These are phyloP conservation scores for Cercospora sojina DNA, from an alignment of 2,329 filamentous ascomycete species.

Conservation along the genomic window DNA sequence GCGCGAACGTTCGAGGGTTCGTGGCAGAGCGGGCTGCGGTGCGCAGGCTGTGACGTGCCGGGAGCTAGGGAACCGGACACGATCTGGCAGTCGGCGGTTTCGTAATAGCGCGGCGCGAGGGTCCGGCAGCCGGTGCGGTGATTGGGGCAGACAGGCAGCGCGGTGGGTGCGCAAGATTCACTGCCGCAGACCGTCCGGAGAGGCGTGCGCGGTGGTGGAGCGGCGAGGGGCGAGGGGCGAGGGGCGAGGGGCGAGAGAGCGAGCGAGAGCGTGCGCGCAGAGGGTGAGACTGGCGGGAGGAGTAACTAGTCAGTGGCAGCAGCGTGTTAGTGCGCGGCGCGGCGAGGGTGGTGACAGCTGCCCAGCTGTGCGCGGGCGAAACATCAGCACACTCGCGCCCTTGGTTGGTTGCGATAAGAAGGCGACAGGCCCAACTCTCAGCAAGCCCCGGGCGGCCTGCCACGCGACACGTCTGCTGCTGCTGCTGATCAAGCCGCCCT, in stretches of 20 bases:
- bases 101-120: constrained; percentile 11
- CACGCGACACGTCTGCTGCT: not conserved
- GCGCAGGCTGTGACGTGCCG: constrained; percentile 4
- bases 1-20: constrained; percentile 13
- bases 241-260: not conserved
- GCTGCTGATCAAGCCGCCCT: not conserved
- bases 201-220: not conserved
- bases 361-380: not conserved
- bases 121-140: not conserved
- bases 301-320: not conserved
- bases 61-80: constrained; percentile 5
- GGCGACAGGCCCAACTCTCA: constrained; percentile 5
- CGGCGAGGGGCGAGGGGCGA: not conserved
- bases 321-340: not conserved
- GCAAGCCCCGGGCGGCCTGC: not conserved
- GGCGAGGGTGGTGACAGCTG: constrained; percentile 1
- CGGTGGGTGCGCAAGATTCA: not conserved
- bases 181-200: constrained; percentile 1
- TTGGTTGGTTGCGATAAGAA: constrained; percentile 19
- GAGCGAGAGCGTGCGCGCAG: not conserved
- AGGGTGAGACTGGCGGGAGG: not conserved
- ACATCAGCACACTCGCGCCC: not conserved
- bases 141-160: not conserved
- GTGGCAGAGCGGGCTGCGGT: not conserved
- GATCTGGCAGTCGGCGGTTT: constrained; percentile 4